Percentiles rank a stretch among this genome's conserved stretches.
These are phyloP conservation scores for Sophora flavescens DNA, from an alignment of 306 rosid genomes.

Conservation along the genomic window DNA sequence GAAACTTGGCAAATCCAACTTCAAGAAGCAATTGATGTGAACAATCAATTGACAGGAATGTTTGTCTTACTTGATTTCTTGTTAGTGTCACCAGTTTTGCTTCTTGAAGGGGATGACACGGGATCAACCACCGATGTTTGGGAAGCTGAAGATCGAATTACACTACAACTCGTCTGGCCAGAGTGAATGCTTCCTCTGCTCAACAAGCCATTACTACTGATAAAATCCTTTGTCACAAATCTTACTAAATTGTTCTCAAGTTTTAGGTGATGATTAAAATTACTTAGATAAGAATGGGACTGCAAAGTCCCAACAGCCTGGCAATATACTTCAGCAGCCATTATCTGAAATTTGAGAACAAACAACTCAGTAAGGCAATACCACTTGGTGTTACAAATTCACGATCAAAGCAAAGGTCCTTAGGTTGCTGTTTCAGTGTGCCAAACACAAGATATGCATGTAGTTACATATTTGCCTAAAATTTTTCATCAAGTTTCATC, in stretches of 20 bases:
- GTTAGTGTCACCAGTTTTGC: constrained; percentile 55
- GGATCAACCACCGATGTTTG: constrained; percentile 79
- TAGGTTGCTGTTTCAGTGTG: constrained; percentile 1
- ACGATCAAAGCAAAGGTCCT: constrained; percentile 4
- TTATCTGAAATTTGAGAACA: constrained; percentile 61
- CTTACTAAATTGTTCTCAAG: constrained; percentile 51
- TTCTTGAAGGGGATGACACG: constrained; percentile 65
- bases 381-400: constrained; percentile 10
- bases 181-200: constrained; percentile 50
- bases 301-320: constrained; percentile 66
- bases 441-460: constrained; percentile 18
- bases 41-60: constrained; percentile 9
- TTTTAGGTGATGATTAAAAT: constrained; percentile 50
- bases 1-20: constrained; percentile 35
- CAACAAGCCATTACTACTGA: constrained; percentile 56
- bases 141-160: constrained; percentile 68
- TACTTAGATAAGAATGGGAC: constrained; percentile 47
- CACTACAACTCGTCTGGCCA: constrained; percentile 45
- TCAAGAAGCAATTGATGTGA: constrained; percentile 32
- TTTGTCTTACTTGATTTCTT: constrained; percentile 81
- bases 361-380: constrained; percentile 38
- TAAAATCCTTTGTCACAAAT: constrained; percentile 56
- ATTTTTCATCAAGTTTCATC: constrained; percentile 11
- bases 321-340: constrained; percentile 80
- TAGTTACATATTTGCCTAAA: not conserved